Evolutionary conservation across 176 grass and related monocot species (phyloP), one percentile per base, ranked within the genome.

Genomic region (Themeda triandra): DNA sequence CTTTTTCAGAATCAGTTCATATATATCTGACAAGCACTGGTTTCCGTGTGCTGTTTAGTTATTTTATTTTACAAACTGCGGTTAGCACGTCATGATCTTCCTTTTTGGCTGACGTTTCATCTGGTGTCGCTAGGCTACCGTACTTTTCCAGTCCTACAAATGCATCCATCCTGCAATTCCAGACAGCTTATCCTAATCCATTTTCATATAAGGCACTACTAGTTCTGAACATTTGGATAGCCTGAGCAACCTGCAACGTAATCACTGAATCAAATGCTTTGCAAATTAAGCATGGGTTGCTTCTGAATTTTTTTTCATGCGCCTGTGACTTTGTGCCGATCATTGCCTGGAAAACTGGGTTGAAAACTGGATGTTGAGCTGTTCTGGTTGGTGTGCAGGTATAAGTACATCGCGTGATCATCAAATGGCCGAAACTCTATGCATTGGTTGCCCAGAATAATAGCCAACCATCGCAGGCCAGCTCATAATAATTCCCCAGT

Each of bases 1-100:
- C 2, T 36, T 63, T 35, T 40, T 36, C 54, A 86, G 32, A 77
- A 68, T 42, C 35, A 18, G 24, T 58, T 56, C 42, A 75, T 75
- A 82, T 39, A 75, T 75, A 82, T 39, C 59, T 80, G 48, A 56
- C 21, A 17, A 66, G 35, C 59, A 28, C 49, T 1, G 7, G 35
- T 13, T 42, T 75, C 11, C 24, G n/a, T 81, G 41, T 81, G 69
- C 44, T 13, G 59, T 81, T 45, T 70, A 69, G 64, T 62, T 28
- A 69, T 45, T 70, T 78, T 49, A 17, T n/a, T 75, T 67, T 31
- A 42, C 6, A 25, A 14, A 25, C 39, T n/a, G 68, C 73, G 44
- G 85, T 81, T 81, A 67, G 69, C 44, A 87, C 2, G 70, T 81
- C 85, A 13, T 33, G 32, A 24, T 75, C 44, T 36, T 64, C 2